phyloP scores from a whole-genome alignment of 805 yeast species.

The Zygosaccharomyces gambellarensis region DNA sequence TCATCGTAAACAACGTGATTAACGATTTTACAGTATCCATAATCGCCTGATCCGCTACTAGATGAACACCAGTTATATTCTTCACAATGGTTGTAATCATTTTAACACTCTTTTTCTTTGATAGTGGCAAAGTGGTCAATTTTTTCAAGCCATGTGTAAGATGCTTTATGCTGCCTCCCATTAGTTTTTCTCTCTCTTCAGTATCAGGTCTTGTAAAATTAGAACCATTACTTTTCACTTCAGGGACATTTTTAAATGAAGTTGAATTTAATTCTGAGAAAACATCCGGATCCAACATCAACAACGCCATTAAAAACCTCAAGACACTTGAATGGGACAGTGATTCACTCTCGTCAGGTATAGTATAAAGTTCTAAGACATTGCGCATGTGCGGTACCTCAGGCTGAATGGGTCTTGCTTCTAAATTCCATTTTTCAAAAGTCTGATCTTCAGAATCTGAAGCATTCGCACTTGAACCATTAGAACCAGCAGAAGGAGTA shows the following conservation, averaged over 20 bases:
- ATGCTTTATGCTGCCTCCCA: slow-evolving; percentile 15
- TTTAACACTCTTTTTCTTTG: slow-evolving; percentile 23
- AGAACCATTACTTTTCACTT: slow-evolving; percentile 5
- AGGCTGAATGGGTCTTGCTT: slow-evolving; percentile 6
- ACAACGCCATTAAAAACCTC: slow-evolving; percentile 23
- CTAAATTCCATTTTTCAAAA: slow-evolving; percentile 1
- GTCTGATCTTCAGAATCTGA: neutral
- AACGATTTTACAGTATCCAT: slow-evolving; percentile 25
- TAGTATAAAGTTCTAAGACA: slow-evolving; percentile 24
- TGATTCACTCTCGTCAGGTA: slow-evolving; percentile 27
- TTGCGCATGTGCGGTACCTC: slow-evolving; percentile 17
- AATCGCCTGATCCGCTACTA: slow-evolving; percentile 24
- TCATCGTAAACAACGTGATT: slow-evolving; percentile 18
- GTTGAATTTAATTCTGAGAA: slow-evolving; percentile 23
- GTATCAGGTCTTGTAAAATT: slow-evolving; percentile 3
- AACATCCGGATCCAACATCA: slow-evolving; percentile 26
- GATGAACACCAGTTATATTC: slow-evolving; percentile 25
- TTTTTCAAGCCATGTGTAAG: slow-evolving; percentile 27
- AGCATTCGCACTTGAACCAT: neutral
- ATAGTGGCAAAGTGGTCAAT: slow-evolving; percentile 17
- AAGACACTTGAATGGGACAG: slow-evolving; percentile 27
- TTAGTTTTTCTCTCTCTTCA: slow-evolving; percentile 13
- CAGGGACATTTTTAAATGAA: slow-evolving; percentile 23
- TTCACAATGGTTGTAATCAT: slow-evolving; percentile 24
- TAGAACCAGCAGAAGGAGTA: neutral